These are phyloP conservation scores for Dendrocalamus sinicus DNA, from an alignment of 176 grass and related monocot species.

Conservation along the genomic window DNA sequence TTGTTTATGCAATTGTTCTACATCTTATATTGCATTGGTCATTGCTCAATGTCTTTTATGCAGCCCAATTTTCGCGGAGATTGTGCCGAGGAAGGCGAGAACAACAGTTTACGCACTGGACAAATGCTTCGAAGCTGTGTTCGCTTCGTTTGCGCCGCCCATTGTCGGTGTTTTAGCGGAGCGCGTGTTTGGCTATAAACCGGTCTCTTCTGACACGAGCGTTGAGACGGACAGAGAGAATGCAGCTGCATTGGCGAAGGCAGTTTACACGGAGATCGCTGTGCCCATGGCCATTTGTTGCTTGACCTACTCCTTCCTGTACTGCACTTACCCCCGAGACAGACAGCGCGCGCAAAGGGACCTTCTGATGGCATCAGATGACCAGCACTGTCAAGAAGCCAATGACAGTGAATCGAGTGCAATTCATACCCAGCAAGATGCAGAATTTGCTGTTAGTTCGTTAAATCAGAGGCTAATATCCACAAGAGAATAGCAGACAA, in stretches of 20 bases:
- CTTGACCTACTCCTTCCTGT: slow-evolving; percentile 61
- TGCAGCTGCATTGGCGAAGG: slow-evolving; percentile 54
- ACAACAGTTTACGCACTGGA: slow-evolving; percentile 69
- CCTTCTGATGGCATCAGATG: slow-evolving; percentile 45
- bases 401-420: neutral
- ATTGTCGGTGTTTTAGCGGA: slow-evolving; percentile 61
- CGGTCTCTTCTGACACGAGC: slow-evolving; percentile 44
- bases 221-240: slow-evolving; percentile 57
- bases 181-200: slow-evolving; percentile 56
- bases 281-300: slow-evolving; percentile 73
- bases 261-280: slow-evolving; percentile 59
- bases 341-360: slow-evolving; percentile 48
- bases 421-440: neutral
- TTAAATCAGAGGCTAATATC: slow-evolving; percentile 51
- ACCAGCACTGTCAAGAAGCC: slow-evolving; percentile 16
- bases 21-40: neutral
- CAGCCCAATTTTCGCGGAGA: slow-evolving; percentile 71
- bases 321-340: slow-evolving; percentile 63
- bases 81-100: slow-evolving; percentile 64
- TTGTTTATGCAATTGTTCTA: neutral
- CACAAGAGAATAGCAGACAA: slow-evolving; percentile 8
- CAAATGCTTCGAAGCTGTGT: slow-evolving; percentile 57
- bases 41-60: neutral
- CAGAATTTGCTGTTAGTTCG: slow-evolving; percentile 33
- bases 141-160: slow-evolving; percentile 63